Percentiles rank a stretch among this genome's conserved stretches.
Conservation (phyloP, 805 yeast genomes). For the Wickerhamomyces mucosus region DNA sequence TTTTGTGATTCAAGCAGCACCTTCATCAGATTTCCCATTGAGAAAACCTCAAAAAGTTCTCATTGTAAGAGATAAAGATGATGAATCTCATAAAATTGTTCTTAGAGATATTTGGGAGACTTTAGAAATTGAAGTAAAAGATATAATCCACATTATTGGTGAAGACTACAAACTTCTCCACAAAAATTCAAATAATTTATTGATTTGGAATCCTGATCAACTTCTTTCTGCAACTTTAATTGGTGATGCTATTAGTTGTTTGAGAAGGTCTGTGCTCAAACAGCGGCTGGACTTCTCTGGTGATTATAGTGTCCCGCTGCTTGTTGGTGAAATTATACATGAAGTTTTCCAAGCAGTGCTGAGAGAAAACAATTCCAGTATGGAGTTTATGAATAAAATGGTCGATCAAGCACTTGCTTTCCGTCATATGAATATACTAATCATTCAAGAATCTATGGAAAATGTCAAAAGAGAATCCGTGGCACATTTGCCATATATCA, state of each 20-base stretch:
- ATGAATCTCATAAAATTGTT: constrained; percentile 30
- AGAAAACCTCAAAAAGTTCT: constrained; percentile 41
- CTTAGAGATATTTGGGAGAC: constrained; percentile 55
- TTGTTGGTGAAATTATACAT: constrained; percentile 82
- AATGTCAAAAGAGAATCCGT: constrained; percentile 33
- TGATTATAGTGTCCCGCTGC: constrained; percentile 50
- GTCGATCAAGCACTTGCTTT: constrained; percentile 33
- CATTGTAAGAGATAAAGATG: constrained; percentile 35
- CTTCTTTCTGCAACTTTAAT: constrained; percentile 74
- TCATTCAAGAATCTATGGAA: constrained; percentile 41
- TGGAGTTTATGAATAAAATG: constrained; percentile 20
- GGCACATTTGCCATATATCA: constrained; percentile 41
- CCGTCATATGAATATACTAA: constrained; percentile 40
- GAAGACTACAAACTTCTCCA: constrained; percentile 35
- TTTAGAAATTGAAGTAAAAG: constrained; percentile 38
- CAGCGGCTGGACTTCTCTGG: constrained; percentile 53
- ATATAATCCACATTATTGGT: constrained; percentile 55
- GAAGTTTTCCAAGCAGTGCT: constrained; percentile 49
- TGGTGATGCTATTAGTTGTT: constrained; percentile 67
- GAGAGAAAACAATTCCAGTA: constrained; percentile 23
- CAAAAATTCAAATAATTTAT: constrained; percentile 43
- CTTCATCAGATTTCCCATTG: constrained; percentile 21
- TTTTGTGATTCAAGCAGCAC: no score
- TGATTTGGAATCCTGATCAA: constrained; percentile 78
- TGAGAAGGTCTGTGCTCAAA: constrained; percentile 57